phyloP scores from a whole-genome alignment of 345 rosid species.

The Carallia pectinifolia region DNA sequence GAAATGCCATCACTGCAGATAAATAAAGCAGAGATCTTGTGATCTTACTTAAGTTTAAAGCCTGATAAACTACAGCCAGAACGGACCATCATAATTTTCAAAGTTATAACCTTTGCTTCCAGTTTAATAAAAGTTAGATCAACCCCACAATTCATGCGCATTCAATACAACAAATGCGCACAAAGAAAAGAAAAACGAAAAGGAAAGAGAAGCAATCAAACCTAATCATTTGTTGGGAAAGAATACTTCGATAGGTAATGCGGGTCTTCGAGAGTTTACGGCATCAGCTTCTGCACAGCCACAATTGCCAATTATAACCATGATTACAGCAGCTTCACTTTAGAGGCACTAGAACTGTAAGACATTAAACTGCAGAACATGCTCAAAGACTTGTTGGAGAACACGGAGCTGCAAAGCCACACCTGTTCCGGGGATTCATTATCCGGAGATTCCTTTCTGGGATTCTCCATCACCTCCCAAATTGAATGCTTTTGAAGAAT shows the following conservation, averaged over 20 bases:
- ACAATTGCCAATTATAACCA: conserved; percentile 36
- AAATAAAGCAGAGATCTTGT: no score
- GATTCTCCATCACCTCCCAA: conserved; percentile 34
- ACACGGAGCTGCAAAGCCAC: background rate
- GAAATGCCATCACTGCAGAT: no score
- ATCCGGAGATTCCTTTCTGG: conserved; percentile 34
- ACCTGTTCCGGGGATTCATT: conserved; percentile 70
- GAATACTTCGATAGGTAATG: conserved; percentile 41
- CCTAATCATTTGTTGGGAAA: conserved; percentile 63
- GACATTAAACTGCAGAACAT: background rate
- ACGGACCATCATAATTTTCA: no score
- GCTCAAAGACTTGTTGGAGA: background rate
- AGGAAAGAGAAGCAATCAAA: conserved; percentile 25
- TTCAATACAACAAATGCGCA: background rate
- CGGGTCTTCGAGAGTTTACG: conserved; percentile 58
- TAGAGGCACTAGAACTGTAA: background rate
- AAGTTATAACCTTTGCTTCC: background rate
- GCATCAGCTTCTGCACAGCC: conserved; percentile 73
- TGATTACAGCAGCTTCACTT: conserved; percentile 5
- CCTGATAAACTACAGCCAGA: no score
- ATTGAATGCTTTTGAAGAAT: conserved; percentile 45
- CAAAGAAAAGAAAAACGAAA: background rate
- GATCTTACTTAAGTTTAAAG: no score
- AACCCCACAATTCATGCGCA: background rate
- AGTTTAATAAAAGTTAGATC: background rate